These are phyloP conservation scores for Rosa hybrid DNA, from an alignment of 331 rosid species.

Conservation along the genomic window DNA sequence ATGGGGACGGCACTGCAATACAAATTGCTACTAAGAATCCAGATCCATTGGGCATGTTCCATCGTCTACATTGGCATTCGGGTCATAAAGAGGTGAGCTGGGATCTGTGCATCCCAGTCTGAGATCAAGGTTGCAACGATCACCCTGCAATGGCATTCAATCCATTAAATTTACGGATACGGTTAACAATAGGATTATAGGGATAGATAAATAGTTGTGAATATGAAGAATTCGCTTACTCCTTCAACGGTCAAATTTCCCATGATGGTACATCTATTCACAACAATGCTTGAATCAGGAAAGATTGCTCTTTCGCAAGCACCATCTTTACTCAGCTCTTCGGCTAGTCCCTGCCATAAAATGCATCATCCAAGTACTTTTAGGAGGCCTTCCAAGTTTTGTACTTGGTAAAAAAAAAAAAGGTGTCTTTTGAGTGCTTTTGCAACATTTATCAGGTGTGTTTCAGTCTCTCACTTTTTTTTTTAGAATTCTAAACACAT, in stretches of 20 bases:
- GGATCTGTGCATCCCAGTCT: conserved; percentile 87
- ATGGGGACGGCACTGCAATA: neutral
- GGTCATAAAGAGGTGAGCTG: conserved; percentile 56
- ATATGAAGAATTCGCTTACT: conserved; percentile 52
- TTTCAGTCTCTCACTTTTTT: neutral
- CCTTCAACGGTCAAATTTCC: conserved; percentile 81
- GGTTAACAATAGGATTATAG: neutral
- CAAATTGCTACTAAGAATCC: conserved; percentile 42
- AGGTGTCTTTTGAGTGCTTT: neutral
- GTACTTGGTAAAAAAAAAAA: neutral
- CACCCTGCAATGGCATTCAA: conserved; percentile 58
- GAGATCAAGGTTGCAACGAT: conserved; percentile 73
- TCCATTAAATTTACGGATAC: conserved; percentile 1
- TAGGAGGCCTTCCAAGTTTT: neutral
- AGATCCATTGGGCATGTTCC: conserved; percentile 71
- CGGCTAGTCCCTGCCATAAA: conserved; percentile 65
- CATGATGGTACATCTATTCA: conserved; percentile 63
- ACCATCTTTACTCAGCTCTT: conserved; percentile 79
- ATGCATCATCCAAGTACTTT: neutral
- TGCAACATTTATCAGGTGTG: neutral
- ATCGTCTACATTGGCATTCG: conserved; percentile 89
- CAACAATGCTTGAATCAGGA: conserved; percentile 62
- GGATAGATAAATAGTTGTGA: neutral
- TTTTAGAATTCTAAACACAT: neutral
- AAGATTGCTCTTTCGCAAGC: conserved; percentile 88